These are phyloP conservation scores for Ceratobasidium sp. DNA, from an alignment of 1,284 basidiomycete genomes.

Conservation along the genomic window DNA sequence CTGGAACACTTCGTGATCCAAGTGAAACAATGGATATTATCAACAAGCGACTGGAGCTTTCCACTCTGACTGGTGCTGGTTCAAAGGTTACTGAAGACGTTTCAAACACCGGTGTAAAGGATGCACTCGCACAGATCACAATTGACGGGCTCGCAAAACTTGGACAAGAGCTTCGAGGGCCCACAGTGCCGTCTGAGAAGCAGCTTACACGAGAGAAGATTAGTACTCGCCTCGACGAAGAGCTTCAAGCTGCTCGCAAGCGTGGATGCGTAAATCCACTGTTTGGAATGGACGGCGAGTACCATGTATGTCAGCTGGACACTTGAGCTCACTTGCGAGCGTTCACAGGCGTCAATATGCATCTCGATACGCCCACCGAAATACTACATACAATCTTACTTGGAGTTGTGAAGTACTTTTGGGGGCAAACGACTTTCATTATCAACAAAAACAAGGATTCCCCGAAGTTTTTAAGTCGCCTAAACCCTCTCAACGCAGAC, in stretches of 20 bases:
- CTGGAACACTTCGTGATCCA: conserved; percentile 39
- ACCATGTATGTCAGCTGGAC: no score
- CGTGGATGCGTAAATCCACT: neutral
- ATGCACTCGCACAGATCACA: neutral
- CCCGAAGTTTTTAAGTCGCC: conserved; percentile 50
- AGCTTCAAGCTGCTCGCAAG: no score
- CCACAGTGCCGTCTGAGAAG: neutral
- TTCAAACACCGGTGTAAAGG: neutral
- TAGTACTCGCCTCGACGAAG: neutral
- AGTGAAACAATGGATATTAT: conserved; percentile 45
- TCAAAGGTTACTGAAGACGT: neutral
- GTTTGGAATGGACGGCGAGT: neutral
- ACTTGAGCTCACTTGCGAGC: no score
- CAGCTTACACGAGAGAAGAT: neutral
- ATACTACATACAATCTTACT: conserved; percentile 56
- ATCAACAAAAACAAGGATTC: conserved; percentile 49
- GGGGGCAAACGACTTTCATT: conserved; percentile 48
- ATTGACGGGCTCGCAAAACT: neutral
- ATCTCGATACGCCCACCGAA: conserved; percentile 56
- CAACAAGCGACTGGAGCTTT: conserved; percentile 18
- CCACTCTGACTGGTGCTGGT: neutral
- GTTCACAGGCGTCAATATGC: conserved; percentile 51
- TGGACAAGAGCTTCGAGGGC: neutral
- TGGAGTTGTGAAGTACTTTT: conserved; percentile 58
- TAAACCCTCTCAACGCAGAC: conserved; percentile 48